Evolutionary conservation across 352 stramenopile species (phyloP).

Genomic region (Globisporangium carolinianum): DNA sequence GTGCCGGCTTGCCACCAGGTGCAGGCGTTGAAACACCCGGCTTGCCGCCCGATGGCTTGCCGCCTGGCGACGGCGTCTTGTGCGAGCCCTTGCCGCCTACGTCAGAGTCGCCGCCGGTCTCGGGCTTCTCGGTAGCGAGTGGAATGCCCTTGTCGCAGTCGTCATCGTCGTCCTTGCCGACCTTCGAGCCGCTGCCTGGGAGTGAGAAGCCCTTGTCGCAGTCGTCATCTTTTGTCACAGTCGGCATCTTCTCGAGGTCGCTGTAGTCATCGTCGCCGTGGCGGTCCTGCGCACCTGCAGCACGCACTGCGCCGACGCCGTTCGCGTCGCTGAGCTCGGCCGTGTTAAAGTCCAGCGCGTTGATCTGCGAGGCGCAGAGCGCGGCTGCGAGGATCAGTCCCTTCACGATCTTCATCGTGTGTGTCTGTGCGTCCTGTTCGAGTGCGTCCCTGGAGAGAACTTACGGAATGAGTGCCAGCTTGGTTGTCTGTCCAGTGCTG

Average conservation of each 20-base stretch:
- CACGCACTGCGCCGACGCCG: slow-evolving; percentile 16
- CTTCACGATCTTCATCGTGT: slow-evolving; percentile 33
- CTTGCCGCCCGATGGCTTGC: slow-evolving; percentile 6
- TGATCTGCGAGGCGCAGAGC: slow-evolving; percentile 39
- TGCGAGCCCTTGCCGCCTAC: slow-evolving; percentile 3
- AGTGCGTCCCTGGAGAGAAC: not conserved
- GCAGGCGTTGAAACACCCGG: not conserved
- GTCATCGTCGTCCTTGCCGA: slow-evolving; percentile 2
- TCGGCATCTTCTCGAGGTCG: slow-evolving; percentile 1
- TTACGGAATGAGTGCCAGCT: slow-evolving; percentile 10
- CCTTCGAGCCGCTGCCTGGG: slow-evolving; percentile 3
- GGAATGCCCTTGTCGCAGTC: slow-evolving; percentile 14
- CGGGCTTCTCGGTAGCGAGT: slow-evolving; percentile 10
- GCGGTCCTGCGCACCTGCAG: slow-evolving; percentile 10
- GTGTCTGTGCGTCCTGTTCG: not conserved
- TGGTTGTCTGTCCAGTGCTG: too few relatives aligned
- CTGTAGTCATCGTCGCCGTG: slow-evolving; percentile 6
- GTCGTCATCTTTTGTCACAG: slow-evolving; percentile 5
- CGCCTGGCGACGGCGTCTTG: not conserved
- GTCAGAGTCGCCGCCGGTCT: slow-evolving; percentile 4
- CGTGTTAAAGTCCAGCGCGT: slow-evolving; percentile 42
- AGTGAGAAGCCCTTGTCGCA: slow-evolving; percentile 11
- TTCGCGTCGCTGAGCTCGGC: slow-evolving; percentile 13
- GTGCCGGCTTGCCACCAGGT: not conserved
- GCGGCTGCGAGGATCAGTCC: slow-evolving; percentile 48